Conservation (phyloP, 495 filamentous ascomycete genomes). For the Podospora pseudocomata region DNA sequence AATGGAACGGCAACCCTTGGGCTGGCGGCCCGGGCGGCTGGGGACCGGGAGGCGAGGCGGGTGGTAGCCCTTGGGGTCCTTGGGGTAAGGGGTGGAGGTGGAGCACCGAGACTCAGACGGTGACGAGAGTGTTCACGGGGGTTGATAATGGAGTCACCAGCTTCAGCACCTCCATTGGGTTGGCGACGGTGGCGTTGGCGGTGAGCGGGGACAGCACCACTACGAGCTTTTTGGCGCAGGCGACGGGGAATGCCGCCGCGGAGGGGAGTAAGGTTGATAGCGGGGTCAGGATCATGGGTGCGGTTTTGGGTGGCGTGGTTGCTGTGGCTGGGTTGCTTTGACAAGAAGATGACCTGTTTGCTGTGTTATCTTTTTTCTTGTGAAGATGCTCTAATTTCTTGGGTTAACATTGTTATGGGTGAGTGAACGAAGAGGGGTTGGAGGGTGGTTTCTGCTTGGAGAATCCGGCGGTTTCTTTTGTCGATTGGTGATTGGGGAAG, state of each 20-base stretch:
- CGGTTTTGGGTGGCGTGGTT: slow-evolving; percentile 39
- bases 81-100: slow-evolving; percentile 45
- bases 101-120: slow-evolving; percentile 28
- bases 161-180: slow-evolving; percentile 37
- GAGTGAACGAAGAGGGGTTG: background rate
- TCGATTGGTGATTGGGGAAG: too few species aligned
- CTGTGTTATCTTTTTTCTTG: background rate
- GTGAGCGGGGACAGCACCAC: slow-evolving; percentile 40
- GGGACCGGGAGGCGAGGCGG: slow-evolving; percentile 32
- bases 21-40: slow-evolving; percentile 45
- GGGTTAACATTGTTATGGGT: background rate
- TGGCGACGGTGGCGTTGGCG: slow-evolving; percentile 40
- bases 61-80: slow-evolving; percentile 40
- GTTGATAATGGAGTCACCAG: slow-evolving; percentile 35
- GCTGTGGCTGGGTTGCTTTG: slow-evolving; percentile 41
- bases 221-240: slow-evolving; percentile 20
- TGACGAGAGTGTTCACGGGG: slow-evolving; percentile 37
- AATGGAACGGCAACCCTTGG: slow-evolving; percentile 46
- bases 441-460: background rate
- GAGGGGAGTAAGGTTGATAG: slow-evolving; percentile 14
- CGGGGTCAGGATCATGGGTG: slow-evolving; percentile 38
- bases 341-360: background rate
- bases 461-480: background rate
- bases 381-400: background rate
- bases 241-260: slow-evolving; percentile 1